Evolutionary conservation across 2,329 filamentous ascomycete species (phyloP).

Genomic region (Colletotrichum gloeosporioides): DNA sequence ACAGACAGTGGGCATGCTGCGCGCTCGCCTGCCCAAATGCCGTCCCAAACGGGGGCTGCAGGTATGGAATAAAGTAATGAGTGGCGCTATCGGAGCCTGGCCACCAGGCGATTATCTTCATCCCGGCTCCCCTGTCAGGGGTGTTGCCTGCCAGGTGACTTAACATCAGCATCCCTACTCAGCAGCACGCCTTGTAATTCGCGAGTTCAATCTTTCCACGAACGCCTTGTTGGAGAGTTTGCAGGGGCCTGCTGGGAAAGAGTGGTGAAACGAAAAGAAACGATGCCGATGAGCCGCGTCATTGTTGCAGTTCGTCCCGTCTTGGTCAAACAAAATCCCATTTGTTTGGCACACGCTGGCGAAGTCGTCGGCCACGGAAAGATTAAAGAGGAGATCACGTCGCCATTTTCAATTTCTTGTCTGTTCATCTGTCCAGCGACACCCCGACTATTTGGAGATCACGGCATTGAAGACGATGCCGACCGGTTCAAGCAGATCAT

Average conservation of each 20-base stretch:
- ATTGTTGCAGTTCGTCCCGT: neutral
- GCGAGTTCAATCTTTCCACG: neutral
- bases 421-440: neutral
- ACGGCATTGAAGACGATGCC: neutral
- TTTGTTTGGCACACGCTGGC: neutral
- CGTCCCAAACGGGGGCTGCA: neutral
- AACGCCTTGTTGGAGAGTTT: neutral
- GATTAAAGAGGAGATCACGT: neutral
- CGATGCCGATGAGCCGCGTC: slow-evolving; percentile 3
- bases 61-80: slow-evolving; percentile 4
- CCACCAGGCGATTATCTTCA: neutral
- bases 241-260: neutral
- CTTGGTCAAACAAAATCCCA: neutral
- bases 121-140: neutral
- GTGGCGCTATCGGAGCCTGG: slow-evolving; percentile 8
- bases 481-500: neutral
- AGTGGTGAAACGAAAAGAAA: slow-evolving; percentile 12
- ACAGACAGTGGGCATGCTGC: neutral
- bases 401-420: neutral
- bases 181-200: neutral
- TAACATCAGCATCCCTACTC: neutral
- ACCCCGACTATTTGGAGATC: neutral
- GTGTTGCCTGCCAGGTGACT: neutral
- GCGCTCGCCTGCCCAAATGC: neutral
- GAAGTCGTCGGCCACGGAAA: neutral